phyloP scores from a whole-genome alignment of 345 rosid genomes.

The rapeseed (Brassica napus) region DNA sequence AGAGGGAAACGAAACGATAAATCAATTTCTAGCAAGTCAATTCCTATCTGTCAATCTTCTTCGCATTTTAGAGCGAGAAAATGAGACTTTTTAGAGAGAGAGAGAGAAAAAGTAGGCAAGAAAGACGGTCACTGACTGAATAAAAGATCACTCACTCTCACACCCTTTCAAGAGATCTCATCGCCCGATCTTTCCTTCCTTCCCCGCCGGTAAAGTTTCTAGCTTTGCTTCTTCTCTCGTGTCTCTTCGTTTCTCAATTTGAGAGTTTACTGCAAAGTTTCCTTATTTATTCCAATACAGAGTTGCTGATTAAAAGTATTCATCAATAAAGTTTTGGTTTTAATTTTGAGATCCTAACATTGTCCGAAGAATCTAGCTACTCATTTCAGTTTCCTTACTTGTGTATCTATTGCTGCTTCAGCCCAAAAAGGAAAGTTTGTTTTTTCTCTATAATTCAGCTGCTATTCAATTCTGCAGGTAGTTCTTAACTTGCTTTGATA shows the following conservation, averaged over 20 bases:
- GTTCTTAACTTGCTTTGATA: conserved; percentile 13
- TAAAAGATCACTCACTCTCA: conserved; percentile 11
- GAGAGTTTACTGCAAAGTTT: neutral
- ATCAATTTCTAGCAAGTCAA: conserved; percentile 16
- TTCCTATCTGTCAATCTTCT: conserved; percentile 22
- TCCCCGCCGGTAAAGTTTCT: conserved; percentile 16
- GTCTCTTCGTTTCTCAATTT: neutral
- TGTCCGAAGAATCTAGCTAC: neutral
- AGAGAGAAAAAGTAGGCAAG: conserved; percentile 9
- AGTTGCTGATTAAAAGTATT: neutral
- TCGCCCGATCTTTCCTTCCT: conserved; percentile 22
- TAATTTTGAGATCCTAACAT: conserved; percentile 11
- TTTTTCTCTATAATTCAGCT: conserved; percentile 8
- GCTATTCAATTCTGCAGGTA: conserved; percentile 33
- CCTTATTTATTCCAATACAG: neutral
- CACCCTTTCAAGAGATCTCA: conserved; percentile 24
- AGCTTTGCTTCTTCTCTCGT: neutral
- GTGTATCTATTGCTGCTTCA: neutral
- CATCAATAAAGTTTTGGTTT: neutral
- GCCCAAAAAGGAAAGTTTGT: neutral
- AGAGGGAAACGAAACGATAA: conserved; percentile 38
- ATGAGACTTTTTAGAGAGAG: conserved; percentile 9
- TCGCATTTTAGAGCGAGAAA: neutral
- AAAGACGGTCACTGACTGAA: neutral
- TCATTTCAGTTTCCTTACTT: conserved; percentile 25